phyloP scores from a whole-genome alignment of 768 basidiomycete genomes.

The Collybia nuda region DNA sequence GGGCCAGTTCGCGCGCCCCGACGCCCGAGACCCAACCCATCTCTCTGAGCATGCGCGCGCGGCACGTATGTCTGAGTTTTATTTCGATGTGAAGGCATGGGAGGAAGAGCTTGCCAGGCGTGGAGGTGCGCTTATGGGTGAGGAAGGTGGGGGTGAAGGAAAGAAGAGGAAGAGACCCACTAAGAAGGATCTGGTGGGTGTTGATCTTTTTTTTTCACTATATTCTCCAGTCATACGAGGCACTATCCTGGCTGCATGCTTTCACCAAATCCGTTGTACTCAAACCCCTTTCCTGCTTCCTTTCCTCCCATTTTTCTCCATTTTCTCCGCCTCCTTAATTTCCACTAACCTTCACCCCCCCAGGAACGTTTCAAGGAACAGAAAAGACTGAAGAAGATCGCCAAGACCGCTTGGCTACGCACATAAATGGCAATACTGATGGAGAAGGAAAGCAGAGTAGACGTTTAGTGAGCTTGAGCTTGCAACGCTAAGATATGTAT shows the following conservation, averaged over 20 bases:
- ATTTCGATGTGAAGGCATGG: conserved; percentile 84
- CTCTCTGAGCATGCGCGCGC: conserved; percentile 80
- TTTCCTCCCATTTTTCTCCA: no score
- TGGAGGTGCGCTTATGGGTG: conserved; percentile 35
- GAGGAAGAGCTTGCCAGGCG: conserved; percentile 62
- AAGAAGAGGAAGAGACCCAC: conserved; percentile 78
- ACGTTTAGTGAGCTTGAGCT: no score
- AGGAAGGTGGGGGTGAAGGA: conserved; percentile 44
- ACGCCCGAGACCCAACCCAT: conserved; percentile 72
- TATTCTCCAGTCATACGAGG: neutral
- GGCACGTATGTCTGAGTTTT: conserved; percentile 85
- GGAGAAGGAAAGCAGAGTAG: no score
- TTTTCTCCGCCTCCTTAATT: no score
- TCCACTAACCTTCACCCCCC: neutral
- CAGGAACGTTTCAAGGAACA: conserved; percentile 86
- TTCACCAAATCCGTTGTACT: neutral
- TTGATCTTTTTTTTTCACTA: neutral
- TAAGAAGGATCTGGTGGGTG: conserved; percentile 81
- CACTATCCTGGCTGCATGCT: neutral
- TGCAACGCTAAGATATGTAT: no score
- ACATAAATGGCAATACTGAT: conserved; percentile 33
- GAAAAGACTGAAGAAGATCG: conserved; percentile 79
- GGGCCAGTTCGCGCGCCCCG: conserved; percentile 66
- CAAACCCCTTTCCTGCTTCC: conserved; percentile 4
- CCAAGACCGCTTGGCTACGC: conserved; percentile 86